Base-by-base conservation (phyloP, 73 alveolate species). In the Paramecium primaurelia region DNA sequence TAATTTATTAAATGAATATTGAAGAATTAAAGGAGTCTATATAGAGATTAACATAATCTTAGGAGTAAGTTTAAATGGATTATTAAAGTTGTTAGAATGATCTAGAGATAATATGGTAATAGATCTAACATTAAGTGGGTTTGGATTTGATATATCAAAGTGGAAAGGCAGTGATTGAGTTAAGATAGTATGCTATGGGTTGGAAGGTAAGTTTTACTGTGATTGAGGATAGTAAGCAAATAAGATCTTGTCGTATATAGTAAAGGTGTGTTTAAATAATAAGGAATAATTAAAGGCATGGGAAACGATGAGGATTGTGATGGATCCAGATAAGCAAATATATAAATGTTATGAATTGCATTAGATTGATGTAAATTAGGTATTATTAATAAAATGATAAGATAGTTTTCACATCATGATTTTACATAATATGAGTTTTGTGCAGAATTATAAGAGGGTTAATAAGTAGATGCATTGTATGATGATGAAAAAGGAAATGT, bases 401-500 rank as follows among this genome's bases (percentile, higher is more conserved):
- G 58, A 73, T 45, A 80, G 91, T 80, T 80, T 47, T 45, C 91
- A 14, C 71, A 80, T 42, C 45, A 26, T 28, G 88, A 83, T 16
- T 25, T 73, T 25, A 73, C 93, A 8, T 47, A 68, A n/a, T 93
- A 93, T 30, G 95, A 93, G 58, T 96, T 97, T 97, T 58, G 99
- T 40, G 45, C 92, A 36, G 85, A 86, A 47, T 77, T 96, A 32
- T 8, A 86, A 71, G 97, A 68, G 2, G 97, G 97, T 34, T 36
- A 25, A 42, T 58, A 83, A 20, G 77, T 96, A 11, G 99, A 96
- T 83, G 98, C 98, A 10, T 86, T 96, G 20, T 95, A 95, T 58
- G 95, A 87, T 2, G 98, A 95, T 60, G 60, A 51, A 20, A 93
- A 87, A 86, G 92, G 60, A 37, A 84, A 89, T 51, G 84, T 86